A percentile compares a stretch with the other conserved stretches of the same genome.
Evolutionary conservation across 2,329 filamentous ascomycete genomes (phyloP).

Genomic region (Calonectria hongkongensis): DNA sequence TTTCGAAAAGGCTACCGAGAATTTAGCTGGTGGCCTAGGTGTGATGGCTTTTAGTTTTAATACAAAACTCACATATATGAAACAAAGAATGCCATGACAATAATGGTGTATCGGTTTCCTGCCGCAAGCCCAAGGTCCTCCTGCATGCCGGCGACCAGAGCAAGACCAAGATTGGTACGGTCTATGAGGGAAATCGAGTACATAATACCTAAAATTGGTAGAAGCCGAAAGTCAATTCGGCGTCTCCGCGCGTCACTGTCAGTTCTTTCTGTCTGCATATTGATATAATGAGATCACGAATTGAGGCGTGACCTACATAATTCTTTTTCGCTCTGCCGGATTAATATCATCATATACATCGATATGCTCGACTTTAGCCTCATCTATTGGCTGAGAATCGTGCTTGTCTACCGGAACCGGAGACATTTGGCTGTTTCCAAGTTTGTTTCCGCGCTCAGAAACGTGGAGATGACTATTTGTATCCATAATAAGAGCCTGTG

Average conservation of each 20-base stretch:
- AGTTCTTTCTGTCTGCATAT: background rate
- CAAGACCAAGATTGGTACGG: conserved; percentile 29
- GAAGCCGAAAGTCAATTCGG: conserved; percentile 29
- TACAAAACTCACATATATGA: conserved; percentile 22
- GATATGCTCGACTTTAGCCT: no score
- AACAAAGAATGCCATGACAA: conserved; percentile 34
- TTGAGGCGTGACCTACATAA: background rate
- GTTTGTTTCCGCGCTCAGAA: no score
- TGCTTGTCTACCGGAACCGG: no score
- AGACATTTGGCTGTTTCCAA: no score
- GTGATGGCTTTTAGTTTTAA: background rate
- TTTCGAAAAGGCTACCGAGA: background rate
- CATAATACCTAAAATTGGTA: conserved; percentile 31
- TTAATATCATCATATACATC: no score
- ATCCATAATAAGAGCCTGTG: no score
- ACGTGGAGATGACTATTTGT: no score
- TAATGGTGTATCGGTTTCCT: conserved; percentile 29
- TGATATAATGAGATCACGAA: background rate
- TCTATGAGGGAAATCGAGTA: conserved; percentile 33
- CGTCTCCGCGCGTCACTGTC: background rate
- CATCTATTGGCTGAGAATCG: no score
- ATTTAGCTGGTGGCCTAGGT: background rate
- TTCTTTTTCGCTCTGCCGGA: background rate
- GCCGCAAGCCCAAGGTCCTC: conserved; percentile 27
- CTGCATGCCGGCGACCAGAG: conserved; percentile 27